Base-by-base conservation (phyloP, 176 grass and related monocot genomes). In the Metroxylon sagu region DNA sequence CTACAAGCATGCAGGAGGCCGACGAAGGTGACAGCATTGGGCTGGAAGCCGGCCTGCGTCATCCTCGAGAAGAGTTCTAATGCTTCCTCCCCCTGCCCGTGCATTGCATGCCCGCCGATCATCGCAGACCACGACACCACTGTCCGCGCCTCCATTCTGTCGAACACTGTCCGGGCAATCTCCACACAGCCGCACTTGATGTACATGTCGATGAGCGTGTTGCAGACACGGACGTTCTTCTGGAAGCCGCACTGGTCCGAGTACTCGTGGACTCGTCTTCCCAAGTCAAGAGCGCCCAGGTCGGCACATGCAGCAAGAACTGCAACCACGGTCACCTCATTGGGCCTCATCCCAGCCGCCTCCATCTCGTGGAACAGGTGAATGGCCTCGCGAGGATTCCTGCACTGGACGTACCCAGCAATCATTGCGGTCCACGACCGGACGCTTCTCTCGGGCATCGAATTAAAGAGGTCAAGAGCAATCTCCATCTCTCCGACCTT, bases 91-190 rank as follows among this genome's bases (percentile, higher is more conserved):
- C 74, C 73, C 21, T 73, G 59, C 15, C 74, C 80, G 12, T 83
- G 74, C 74, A 83, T 83, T 3, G 80, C 74, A 16, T 63, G 67
- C 5, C 80, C 80, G 31, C 50, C 65, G 12, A 83, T 77, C 67
- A 83, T 73, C 5, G 68, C 49, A 2, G 68, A 68, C 73, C 68
- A 83, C 35, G 68, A 73, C 27, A 77, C 80, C 25, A 83, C 68
- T 0, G 61, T 77, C 35, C 69, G 67, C 26, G 59, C 69, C 26
- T 10, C 19, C 74, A 83, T 77, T 23, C 17, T 18, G 14, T 83
- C 56, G n/a, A 83, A 83, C 16, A 77, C 61, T 6, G 26, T 39
- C 17, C 67, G 31, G 27, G 80, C 80, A 49, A 28, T 52, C 17
- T 57, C 73, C 30, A 77, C 10, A n/a, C 67, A 72, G 12, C 80